phyloP scores from a whole-genome alignment of 1,284 basidiomycete species.

The Waitea zeae region DNA sequence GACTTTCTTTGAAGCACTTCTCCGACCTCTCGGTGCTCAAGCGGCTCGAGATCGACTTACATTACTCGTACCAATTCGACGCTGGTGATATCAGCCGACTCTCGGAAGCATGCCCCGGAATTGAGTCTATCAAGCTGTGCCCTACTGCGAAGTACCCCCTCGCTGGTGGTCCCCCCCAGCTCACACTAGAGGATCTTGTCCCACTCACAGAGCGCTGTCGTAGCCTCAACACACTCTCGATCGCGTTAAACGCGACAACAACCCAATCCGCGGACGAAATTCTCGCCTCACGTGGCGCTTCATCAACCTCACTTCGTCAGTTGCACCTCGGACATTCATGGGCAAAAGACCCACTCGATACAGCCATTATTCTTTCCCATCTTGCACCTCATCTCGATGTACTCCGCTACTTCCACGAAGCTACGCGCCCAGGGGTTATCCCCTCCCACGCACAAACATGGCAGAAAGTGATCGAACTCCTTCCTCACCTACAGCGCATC shows the following conservation, averaged over 20 bases:
- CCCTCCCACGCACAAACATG: constrained; percentile 48
- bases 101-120: constrained; percentile 40
- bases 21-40: constrained; percentile 30
- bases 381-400: constrained; percentile 49
- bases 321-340: constrained; percentile 60
- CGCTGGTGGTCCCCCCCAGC: constrained; percentile 28
- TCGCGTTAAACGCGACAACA: constrained; percentile 50
- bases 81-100: constrained; percentile 38
- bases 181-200: constrained; percentile 41
- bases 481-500: constrained; percentile 50
- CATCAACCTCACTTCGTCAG: constrained; percentile 44
- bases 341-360: constrained; percentile 44
- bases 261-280: constrained; percentile 23
- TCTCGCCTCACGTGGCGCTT: constrained; percentile 24
- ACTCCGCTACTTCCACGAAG: constrained; percentile 58
- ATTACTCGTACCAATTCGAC: constrained; percentile 49
- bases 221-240: constrained; percentile 40
- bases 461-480: constrained; percentile 45
- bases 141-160: constrained; percentile 45
- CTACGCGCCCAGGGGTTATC: constrained; percentile 47
- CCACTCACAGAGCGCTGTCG: constrained; percentile 37
- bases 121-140: constrained; percentile 48
- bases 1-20: constrained; percentile 41
- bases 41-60: constrained; percentile 55
- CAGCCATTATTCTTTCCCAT: constrained; percentile 55